phyloP scores from a whole-genome alignment of 2,329 filamentous ascomycete species.

The Ramichloridium luteum region DNA sequence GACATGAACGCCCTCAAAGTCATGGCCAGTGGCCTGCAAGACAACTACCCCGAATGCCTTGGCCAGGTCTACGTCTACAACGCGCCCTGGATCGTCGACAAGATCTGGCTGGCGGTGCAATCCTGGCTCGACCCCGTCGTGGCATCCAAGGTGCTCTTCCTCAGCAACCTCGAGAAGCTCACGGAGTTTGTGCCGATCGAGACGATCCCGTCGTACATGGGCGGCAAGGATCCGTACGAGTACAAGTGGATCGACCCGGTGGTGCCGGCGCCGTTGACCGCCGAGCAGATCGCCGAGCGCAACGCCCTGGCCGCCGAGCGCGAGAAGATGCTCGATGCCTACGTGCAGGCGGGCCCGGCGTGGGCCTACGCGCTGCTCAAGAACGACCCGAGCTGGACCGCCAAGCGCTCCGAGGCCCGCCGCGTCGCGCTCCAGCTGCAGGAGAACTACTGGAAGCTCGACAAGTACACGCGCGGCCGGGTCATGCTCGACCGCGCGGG shows the following conservation, averaged over 20 bases:
- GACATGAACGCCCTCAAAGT: slow-evolving; percentile 91
- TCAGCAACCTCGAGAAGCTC: slow-evolving; percentile 64
- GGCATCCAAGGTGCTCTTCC: slow-evolving; percentile 81
- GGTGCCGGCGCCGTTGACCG: not conserved
- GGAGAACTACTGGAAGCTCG: slow-evolving; percentile 71
- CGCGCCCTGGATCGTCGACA: slow-evolving; percentile 87
- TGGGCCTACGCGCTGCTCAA: not conserved
- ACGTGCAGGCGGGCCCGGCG: not conserved
- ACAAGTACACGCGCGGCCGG: slow-evolving; percentile 69
- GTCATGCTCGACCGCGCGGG: slow-evolving; percentile 72
- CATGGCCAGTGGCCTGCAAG: slow-evolving; percentile 96
- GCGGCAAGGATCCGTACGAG: slow-evolving; percentile 69
- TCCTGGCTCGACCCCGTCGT: slow-evolving; percentile 93
- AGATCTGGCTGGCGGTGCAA: slow-evolving; percentile 81
- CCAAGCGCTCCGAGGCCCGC: slow-evolving; percentile 37
- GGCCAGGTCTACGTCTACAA: slow-evolving; percentile 84
- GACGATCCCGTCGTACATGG: slow-evolving; percentile 66
- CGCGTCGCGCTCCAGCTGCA: slow-evolving; percentile 52
- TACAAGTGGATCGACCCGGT: slow-evolving; percentile 67
- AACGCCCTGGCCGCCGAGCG: not conserved
- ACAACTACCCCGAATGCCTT: slow-evolving; percentile 84
- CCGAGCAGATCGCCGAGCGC: not conserved
- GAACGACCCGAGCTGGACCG: not conserved
- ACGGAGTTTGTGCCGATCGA: slow-evolving; percentile 57
- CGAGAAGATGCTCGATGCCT: not conserved